These are phyloP conservation scores for Phalaenopsis aphrodite DNA, from an alignment of 106 monocot species.

Conservation along the genomic window DNA sequence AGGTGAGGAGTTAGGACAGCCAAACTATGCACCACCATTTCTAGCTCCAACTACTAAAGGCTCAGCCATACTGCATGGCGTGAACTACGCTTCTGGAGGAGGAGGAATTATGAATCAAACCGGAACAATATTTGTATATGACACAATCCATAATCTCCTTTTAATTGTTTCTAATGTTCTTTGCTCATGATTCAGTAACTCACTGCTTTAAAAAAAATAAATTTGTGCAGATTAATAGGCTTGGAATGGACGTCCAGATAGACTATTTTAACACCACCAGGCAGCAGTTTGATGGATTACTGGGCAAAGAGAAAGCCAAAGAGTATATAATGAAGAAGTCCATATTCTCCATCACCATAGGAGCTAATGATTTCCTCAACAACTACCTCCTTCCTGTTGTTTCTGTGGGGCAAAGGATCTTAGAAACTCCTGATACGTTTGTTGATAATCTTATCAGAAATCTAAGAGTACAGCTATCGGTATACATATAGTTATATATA, in stretches of 20 bases:
- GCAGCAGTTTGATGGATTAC: slow-evolving; percentile 44
- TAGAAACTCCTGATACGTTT: slow-evolving; percentile 46
- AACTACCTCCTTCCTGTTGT: slow-evolving; percentile 82
- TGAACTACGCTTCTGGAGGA: slow-evolving; percentile 92
- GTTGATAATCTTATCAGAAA: slow-evolving; percentile 50
- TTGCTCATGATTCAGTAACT: neutral
- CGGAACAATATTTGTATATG: slow-evolving; percentile 32
- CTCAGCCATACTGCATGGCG: slow-evolving; percentile 50
- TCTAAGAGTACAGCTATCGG: slow-evolving; percentile 49
- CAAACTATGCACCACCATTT: slow-evolving; percentile 54
- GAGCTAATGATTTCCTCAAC: slow-evolving; percentile 91
- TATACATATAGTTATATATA: slow-evolving; percentile 3
- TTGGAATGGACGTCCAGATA: slow-evolving; percentile 78
- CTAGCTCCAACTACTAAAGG: slow-evolving; percentile 67
- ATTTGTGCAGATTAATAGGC: slow-evolving; percentile 51
- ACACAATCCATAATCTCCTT: too few species aligned
- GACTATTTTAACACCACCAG: slow-evolving; percentile 85
- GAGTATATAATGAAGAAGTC: slow-evolving; percentile 37
- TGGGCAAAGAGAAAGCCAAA: slow-evolving; percentile 60
- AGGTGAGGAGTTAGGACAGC: slow-evolving; percentile 60
- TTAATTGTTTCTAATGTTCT: too few species aligned
- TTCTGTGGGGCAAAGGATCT: slow-evolving; percentile 32
- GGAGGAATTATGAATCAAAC: slow-evolving; percentile 84
- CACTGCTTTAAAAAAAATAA: too few species aligned
- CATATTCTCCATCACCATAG: slow-evolving; percentile 78